Evolutionary conservation across 108 stramenopile genomes (phyloP).

Genomic region (Cylindrotheca fusiformis): DNA sequence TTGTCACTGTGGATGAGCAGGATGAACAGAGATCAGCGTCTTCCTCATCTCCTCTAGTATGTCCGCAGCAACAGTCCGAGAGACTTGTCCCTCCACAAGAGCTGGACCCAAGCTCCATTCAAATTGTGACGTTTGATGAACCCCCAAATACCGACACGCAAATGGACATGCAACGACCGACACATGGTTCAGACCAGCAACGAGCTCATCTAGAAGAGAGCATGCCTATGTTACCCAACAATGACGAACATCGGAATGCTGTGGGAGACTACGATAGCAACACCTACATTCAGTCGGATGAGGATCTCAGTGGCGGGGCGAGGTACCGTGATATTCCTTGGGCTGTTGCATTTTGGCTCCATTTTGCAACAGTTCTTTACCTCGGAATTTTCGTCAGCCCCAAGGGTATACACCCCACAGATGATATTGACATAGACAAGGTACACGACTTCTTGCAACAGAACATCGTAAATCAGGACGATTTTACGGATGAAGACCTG

Average conservation of each 20-base stretch:
- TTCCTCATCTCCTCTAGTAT: neutral
- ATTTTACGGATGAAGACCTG: constrained; percentile 21
- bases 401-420: constrained; percentile 14
- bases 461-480: constrained; percentile 9
- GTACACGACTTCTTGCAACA: constrained; percentile 17
- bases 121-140: neutral
- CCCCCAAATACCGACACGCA: neutral
- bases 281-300: neutral
- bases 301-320: neutral
- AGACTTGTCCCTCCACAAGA: neutral
- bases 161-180: neutral
- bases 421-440: constrained; percentile 17
- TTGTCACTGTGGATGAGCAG: neutral
- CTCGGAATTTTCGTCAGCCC: constrained; percentile 13
- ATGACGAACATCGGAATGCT: neutral
- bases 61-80: neutral
- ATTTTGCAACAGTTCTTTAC: constrained; percentile 17
- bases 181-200: neutral
- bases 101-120: neutral
- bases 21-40: too few species aligned
- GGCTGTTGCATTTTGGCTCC: constrained; percentile 26
- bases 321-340: constrained; percentile 3
- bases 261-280: neutral
- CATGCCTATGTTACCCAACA: neutral
- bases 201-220: neutral